Conservation (phyloP, 352 stramenopile genomes). For the Phytophthora citricola region DNA sequence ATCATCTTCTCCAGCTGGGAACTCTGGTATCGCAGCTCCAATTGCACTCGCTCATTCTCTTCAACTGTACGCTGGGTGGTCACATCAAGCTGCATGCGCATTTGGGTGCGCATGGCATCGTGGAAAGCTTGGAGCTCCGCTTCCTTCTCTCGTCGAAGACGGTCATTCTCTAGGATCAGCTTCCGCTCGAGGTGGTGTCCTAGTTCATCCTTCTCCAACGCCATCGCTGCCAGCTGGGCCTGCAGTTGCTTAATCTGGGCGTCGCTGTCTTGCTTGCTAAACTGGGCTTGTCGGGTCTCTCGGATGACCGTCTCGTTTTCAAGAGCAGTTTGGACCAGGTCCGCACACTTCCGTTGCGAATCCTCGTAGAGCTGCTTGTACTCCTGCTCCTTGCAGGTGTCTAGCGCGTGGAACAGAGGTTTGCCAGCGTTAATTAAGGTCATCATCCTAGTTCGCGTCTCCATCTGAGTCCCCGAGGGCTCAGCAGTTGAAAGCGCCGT, state of each 20-base stretch:
- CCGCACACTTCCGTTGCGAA: slow-evolving; percentile 37
- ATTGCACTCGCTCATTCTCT: slow-evolving; percentile 68
- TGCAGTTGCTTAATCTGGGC: slow-evolving; percentile 42
- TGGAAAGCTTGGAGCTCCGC: slow-evolving; percentile 48
- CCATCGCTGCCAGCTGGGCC: slow-evolving; percentile 25
- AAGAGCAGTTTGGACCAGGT: slow-evolving; percentile 39
- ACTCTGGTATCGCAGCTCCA: slow-evolving; percentile 70
- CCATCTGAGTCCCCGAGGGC: slow-evolving; percentile 8
- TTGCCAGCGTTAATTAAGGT: slow-evolving; percentile 44
- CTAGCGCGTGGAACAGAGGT: slow-evolving; percentile 62
- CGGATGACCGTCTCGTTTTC: slow-evolving; percentile 42
- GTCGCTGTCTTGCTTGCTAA: slow-evolving; percentile 45
- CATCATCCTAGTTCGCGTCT: slow-evolving; percentile 44
- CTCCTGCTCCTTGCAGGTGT: slow-evolving; percentile 65
- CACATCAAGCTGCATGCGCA: slow-evolving; percentile 62
- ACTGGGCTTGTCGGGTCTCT: slow-evolving; percentile 46
- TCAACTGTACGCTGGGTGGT: slow-evolving; percentile 71
- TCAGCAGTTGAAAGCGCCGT: slow-evolving; percentile 8
- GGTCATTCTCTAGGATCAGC: slow-evolving; percentile 66
- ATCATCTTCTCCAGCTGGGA: slow-evolving; percentile 62
- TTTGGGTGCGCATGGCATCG: slow-evolving; percentile 54
- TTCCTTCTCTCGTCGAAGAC: slow-evolving; percentile 59
- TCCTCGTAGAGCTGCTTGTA: slow-evolving; percentile 62
- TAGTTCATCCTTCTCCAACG: slow-evolving; percentile 52
- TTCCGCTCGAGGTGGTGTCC: slow-evolving; percentile 61